phyloP scores from a whole-genome alignment of 2,329 filamentous ascomycete genomes.

The Graphiopsis chlorocephala region DNA sequence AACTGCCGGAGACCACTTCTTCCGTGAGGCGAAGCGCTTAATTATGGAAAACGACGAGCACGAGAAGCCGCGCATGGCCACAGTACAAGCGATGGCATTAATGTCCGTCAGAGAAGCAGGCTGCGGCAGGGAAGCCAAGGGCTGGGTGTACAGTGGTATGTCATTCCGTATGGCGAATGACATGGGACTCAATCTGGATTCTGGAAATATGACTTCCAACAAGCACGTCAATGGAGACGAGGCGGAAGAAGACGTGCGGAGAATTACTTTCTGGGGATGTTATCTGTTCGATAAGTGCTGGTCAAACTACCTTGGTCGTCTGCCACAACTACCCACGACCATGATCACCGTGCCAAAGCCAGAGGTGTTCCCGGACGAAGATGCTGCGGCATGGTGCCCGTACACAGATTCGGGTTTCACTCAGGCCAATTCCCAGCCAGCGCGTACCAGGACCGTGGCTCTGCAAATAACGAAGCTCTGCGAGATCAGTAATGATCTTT shows the following conservation, averaged over 20 bases:
- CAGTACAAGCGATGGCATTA: slow-evolving; percentile 86
- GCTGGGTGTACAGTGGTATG: slow-evolving; percentile 98
- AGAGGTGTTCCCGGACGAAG: slow-evolving; percentile 86
- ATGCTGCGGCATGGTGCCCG: slow-evolving; percentile 80
- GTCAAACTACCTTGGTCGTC: slow-evolving; percentile 92
- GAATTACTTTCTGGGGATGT: slow-evolving; percentile 96
- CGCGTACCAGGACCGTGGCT: slow-evolving; percentile 76
- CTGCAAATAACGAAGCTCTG: slow-evolving; percentile 79
- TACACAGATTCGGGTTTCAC: slow-evolving; percentile 82
- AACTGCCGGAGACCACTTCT: slow-evolving; percentile 94
- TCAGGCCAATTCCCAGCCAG: slow-evolving; percentile 70
- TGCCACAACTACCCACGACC: slow-evolving; percentile 78
- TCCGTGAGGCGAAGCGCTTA: slow-evolving; percentile 84
- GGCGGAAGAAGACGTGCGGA: slow-evolving; percentile 80
- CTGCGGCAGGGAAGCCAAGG: slow-evolving; percentile 88
- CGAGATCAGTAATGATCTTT: slow-evolving; percentile 88
- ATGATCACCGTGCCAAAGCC: slow-evolving; percentile 83
- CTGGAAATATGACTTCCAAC: slow-evolving; percentile 59
- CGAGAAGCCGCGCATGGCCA: slow-evolving; percentile 81
- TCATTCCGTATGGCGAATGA: slow-evolving; percentile 97
- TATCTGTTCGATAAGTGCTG: slow-evolving; percentile 99
- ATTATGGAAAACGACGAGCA: slow-evolving; percentile 92
- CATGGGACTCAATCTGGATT: slow-evolving; percentile 84
- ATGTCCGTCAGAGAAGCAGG: slow-evolving; percentile 97
- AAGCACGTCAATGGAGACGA: slow-evolving; percentile 55